Evolutionary conservation across 2,329 filamentous ascomycete genomes (phyloP), one percentile per base, ranked within the genome.

Genomic region (Corinectria fuckeliana): DNA sequence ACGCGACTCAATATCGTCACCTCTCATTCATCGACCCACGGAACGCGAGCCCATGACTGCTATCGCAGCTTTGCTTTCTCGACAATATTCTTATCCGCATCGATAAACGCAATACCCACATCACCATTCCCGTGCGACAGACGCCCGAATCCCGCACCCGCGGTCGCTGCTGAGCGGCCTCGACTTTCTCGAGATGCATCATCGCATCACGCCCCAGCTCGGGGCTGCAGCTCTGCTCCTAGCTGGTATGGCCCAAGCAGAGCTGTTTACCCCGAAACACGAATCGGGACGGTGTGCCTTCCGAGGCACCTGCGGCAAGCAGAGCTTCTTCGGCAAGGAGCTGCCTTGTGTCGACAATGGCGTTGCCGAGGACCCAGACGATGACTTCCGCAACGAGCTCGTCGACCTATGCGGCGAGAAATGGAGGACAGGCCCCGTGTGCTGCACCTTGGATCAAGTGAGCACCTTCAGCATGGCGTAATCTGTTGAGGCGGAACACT

Each of bases 341-440:
- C 82, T 98, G 61, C 95, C 95, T 4, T 99, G 95, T 74, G 88
- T 93, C 13, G 94, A 99, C 78, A 99, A 99, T 74, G 93, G 84
- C 4, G 80, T 89, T 32, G 95, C 95, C 32, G 81, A 88, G 63
- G 84, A 90, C 30, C 94, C 94, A 2, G 86, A 90, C 20, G 83
- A 85, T 7, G 84, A 87, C 56, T 82, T 92, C 59, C 87, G 93
- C 62, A 82, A 90, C 69, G 89, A 94, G 78, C 82, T 99, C 53
- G 88, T 97, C 18, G 86, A 88, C 18, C 83, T 99, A 18, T 99
- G 95, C 73, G 95, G 96, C 38, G 82, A 87, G 30, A 90, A 95
- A 77, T 99, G 95, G 95, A 86, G 83, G 58, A 82, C 91, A 42
- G 90, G 91, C 0, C 87, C 92, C 3, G 89, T 98, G 10, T 99